A percentile compares a stretch with the other conserved stretches of the same genome.
Conservation (phyloP, 306 rosid genomes). For the Cucurbita ficifolia region DNA sequence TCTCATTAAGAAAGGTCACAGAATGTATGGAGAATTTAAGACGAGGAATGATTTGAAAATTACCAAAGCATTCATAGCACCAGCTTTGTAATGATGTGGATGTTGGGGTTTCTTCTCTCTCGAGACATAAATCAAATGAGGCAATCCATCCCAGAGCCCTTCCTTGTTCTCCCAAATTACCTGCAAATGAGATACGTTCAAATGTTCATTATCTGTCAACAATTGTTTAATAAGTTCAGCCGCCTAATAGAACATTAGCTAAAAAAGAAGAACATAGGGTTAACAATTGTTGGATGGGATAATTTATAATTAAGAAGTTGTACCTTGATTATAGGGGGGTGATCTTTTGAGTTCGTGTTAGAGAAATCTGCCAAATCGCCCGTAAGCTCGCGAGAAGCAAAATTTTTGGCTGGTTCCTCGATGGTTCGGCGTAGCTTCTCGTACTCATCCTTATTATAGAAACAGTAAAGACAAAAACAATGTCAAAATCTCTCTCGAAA, state of each 20-base stretch:
- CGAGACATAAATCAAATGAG: conserved; percentile 45
- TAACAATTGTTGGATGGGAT: background rate
- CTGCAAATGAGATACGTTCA: conserved; percentile 3
- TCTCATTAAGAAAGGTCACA: background rate
- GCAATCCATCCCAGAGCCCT: conserved; percentile 20
- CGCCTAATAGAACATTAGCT: no score
- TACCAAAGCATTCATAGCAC: conserved; percentile 62
- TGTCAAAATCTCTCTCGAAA: background rate
- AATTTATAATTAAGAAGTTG: background rate
- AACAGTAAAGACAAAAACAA: background rate
- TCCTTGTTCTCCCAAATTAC: conserved; percentile 47
- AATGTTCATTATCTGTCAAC: background rate
- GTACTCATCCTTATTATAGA: conserved; percentile 25
- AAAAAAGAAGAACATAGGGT: no score
- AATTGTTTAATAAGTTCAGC: background rate
- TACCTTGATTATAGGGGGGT: conserved; percentile 54
- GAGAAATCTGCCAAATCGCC: conserved; percentile 27
- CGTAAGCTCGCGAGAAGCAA: background rate
- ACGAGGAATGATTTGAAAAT: background rate
- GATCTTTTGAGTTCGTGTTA: conserved; percentile 15
- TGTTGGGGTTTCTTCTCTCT: conserved; percentile 46
- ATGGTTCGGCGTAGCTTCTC: conserved; percentile 21
- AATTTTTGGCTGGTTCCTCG: conserved; percentile 13
- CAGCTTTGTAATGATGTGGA: conserved; percentile 59
- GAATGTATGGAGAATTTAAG: background rate